Percentiles rank a stretch among this genome's conserved stretches.
phyloP scores from a whole-genome alignment of 2,329 filamentous ascomycete species.

The Lasiodiplodia theobromae region DNA sequence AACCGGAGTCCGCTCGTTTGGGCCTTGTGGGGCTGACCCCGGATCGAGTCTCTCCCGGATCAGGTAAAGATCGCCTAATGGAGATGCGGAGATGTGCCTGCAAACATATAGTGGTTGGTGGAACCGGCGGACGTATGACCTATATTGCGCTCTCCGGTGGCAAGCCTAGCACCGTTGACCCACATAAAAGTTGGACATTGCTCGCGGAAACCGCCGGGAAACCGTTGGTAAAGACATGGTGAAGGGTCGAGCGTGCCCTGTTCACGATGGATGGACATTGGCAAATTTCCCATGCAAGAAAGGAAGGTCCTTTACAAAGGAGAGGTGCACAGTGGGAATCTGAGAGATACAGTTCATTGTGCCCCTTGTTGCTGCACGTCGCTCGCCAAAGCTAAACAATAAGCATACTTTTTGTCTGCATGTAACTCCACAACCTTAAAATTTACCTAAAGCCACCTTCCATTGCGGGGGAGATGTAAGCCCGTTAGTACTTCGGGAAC shows the following conservation, averaged over 20 bases:
- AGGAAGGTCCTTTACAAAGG: background rate
- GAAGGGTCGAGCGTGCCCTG: background rate
- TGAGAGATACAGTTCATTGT: background rate
- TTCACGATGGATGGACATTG: background rate
- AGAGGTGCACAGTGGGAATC: background rate
- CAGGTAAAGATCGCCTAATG: background rate
- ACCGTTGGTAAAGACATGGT: background rate
- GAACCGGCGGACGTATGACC: constrained; percentile 3
- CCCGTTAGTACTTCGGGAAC: background rate
- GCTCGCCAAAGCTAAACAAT: background rate
- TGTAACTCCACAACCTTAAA: constrained; percentile 16
- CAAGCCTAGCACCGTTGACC: background rate
- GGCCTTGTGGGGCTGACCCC: constrained; percentile 8
- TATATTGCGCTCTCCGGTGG: background rate
- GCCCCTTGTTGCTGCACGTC: background rate
- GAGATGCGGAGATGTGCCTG: constrained; percentile 9
- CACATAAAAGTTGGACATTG: background rate
- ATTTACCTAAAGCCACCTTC: background rate
- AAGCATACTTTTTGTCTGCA: constrained; percentile 6
- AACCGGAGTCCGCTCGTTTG: background rate
- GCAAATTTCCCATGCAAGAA: background rate
- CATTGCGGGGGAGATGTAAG: background rate
- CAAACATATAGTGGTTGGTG: constrained; percentile 3
- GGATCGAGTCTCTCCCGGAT: background rate
- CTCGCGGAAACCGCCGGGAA: background rate